Percentiles rank a stretch among this genome's conserved stretches.
Conservation (phyloP, 140 eudicot genomes). For the Erigeron philadelphicus region DNA sequence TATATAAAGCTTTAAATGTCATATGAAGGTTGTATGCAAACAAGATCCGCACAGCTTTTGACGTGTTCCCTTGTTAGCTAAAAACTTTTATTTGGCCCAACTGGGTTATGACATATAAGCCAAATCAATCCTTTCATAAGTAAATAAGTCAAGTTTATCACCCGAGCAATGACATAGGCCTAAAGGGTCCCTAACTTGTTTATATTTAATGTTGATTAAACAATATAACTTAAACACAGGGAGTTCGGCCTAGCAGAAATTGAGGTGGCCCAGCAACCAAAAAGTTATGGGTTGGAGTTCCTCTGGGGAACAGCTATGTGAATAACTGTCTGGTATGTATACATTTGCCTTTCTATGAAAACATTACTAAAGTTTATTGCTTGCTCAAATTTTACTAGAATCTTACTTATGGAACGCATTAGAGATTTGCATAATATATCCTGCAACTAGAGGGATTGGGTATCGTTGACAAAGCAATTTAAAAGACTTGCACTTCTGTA, state of each 20-base stretch:
- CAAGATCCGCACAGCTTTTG: not conserved
- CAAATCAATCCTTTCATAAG: too few species aligned
- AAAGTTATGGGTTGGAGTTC: too few species aligned
- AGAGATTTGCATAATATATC: too few species aligned
- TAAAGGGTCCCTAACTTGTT: not conserved
- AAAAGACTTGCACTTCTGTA: not conserved
- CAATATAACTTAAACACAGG: too few species aligned
- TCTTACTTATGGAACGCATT: not conserved
- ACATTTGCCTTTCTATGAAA: not conserved
- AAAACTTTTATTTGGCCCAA: not conserved
- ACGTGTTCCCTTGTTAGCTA: not conserved
- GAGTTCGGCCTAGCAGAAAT: too few species aligned
- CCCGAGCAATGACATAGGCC: not conserved
- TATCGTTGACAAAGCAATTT: not conserved
- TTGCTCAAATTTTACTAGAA: conserved; percentile 2
- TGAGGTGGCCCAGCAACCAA: too few species aligned
- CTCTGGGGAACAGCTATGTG: too few species aligned
- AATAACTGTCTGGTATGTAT: too few species aligned
- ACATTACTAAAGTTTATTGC: not conserved
- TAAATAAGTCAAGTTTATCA: too few species aligned
- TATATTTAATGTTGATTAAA: too few species aligned
- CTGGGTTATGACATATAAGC: not conserved
- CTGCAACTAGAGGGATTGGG: not conserved
- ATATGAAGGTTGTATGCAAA: not conserved
- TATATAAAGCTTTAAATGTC: not conserved